A percentile compares a stretch with the other conserved stretches of the same genome.
phyloP scores from a whole-genome alignment of 2,329 filamentous ascomycete genomes.

The Davidsoniella eucalypti region DNA sequence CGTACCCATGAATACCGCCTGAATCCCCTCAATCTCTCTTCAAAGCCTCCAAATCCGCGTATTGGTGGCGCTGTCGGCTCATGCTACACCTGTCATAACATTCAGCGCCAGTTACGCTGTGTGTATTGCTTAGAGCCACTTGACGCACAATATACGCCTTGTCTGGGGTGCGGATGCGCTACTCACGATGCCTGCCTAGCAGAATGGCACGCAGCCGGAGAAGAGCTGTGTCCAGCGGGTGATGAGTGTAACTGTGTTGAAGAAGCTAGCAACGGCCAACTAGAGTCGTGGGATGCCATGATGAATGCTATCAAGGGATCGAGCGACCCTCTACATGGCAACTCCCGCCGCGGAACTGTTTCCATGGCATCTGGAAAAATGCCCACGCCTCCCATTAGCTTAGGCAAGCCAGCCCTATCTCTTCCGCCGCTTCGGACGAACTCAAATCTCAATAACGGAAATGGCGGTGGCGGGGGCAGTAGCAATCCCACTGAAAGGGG shows the following conservation, averaged over 20 bases:
- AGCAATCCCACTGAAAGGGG: neutral
- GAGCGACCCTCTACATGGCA: neutral
- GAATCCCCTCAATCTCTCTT: conserved; percentile 30
- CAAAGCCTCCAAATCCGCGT: conserved; percentile 17
- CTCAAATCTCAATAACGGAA: neutral
- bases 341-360: conserved; percentile 9
- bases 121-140: conserved; percentile 47
- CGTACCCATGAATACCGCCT: conserved; percentile 45
- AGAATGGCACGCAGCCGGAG: conserved; percentile 41
- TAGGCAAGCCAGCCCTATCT: conserved; percentile 1
- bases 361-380: neutral
- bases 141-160: conserved; percentile 42
- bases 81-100: conserved; percentile 34
- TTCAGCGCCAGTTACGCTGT: conserved; percentile 41
- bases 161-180: conserved; percentile 45
- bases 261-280: conserved; percentile 37
- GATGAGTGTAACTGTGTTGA: conserved; percentile 47
- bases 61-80: conserved; percentile 32
- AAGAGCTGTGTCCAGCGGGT: conserved; percentile 42
- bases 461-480: neutral
- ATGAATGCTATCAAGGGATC: conserved; percentile 23
- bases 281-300: conserved; percentile 45
- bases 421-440: neutral
- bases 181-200: conserved; percentile 41
- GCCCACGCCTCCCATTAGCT: neutral